A percentile compares a stretch with the other conserved stretches of the same genome.
phyloP scores from a whole-genome alignment of 495 filamentous ascomycete species.

The Chaetomium fimeti region DNA sequence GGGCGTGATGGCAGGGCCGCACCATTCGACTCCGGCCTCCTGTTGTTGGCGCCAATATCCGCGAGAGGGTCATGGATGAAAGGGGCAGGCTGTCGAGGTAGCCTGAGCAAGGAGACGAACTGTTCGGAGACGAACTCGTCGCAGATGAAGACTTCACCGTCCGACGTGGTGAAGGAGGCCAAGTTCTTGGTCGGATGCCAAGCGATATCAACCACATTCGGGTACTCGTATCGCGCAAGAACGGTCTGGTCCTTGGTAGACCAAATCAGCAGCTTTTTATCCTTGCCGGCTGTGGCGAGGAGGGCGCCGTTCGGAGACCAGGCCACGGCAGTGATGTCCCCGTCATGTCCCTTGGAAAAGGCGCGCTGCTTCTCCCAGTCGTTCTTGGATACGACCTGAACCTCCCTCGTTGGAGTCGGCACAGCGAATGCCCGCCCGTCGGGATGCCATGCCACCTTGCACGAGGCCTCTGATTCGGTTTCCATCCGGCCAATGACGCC shows the following conservation, averaged over 20 bases:
- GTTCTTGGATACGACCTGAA: constrained; percentile 78
- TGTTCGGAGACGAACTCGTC: constrained; percentile 72
- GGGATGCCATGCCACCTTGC: constrained; percentile 84
- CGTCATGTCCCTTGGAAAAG: constrained; percentile 76
- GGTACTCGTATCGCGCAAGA: constrained; percentile 67
- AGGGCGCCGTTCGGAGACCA: constrained; percentile 96
- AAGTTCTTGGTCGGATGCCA: constrained; percentile 93
- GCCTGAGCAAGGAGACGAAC: constrained; percentile 57
- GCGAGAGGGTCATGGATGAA: constrained; percentile 78
- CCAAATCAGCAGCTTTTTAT: constrained; percentile 84
- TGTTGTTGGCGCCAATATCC: constrained; percentile 66
- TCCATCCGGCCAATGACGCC: constrained; percentile 79
- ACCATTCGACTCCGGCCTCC: constrained; percentile 55
- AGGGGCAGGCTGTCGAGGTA: constrained; percentile 68
- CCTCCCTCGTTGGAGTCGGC: constrained; percentile 77
- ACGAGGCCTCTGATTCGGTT: constrained; percentile 71
- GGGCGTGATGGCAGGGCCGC: constrained; percentile 48
- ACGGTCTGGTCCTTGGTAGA: constrained; percentile 82
- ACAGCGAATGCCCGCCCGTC: constrained; percentile 89
- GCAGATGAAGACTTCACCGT: constrained; percentile 89
- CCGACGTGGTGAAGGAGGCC: constrained; percentile 82
- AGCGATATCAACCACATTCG: constrained; percentile 75
- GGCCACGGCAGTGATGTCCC: constrained; percentile 78
- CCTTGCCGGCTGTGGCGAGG: constrained; percentile 75
- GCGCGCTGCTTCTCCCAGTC: constrained; percentile 81